Conservation (phyloP, 805 yeast species). For the Scheffersomyces ergatensis region DNA sequence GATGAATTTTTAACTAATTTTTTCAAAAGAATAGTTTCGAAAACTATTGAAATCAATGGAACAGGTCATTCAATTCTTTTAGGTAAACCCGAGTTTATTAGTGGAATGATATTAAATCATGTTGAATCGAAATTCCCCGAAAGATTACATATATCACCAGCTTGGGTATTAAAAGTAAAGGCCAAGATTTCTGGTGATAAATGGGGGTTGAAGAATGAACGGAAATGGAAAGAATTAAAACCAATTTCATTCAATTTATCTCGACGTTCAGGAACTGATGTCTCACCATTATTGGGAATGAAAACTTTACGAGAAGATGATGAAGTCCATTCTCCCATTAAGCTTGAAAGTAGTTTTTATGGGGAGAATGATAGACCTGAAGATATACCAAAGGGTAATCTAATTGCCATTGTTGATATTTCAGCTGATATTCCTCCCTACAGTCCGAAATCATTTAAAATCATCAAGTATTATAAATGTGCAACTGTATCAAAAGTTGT, state of each 20-base stretch:
- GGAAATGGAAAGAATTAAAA: slow-evolving; percentile 61
- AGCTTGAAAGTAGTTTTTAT: slow-evolving; percentile 47
- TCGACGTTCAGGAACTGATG: slow-evolving; percentile 25
- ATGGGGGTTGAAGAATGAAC: slow-evolving; percentile 77
- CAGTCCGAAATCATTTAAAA: slow-evolving; percentile 52
- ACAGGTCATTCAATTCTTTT: slow-evolving; percentile 68
- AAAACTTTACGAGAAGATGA: slow-evolving; percentile 72
- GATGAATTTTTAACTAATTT: slow-evolving; percentile 19
- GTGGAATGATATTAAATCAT: slow-evolving; percentile 62
- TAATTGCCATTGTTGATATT: slow-evolving; percentile 64
- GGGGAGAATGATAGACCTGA: slow-evolving; percentile 7
- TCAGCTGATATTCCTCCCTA: slow-evolving; percentile 72
- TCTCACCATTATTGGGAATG: slow-evolving; percentile 63
- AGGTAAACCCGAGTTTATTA: slow-evolving; percentile 60
- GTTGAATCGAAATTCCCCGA: slow-evolving; percentile 47
- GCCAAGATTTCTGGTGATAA: slow-evolving; percentile 66
- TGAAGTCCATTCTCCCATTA: slow-evolving; percentile 53
- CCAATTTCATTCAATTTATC: slow-evolving; percentile 47
- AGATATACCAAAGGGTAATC: slow-evolving; percentile 24
- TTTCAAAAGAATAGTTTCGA: slow-evolving; percentile 25
- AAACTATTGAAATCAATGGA: slow-evolving; percentile 36
- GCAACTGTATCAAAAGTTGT: slow-evolving; percentile 78
- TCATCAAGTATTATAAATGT: slow-evolving; percentile 63
- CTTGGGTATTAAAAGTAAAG: slow-evolving; percentile 68
- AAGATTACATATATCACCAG: slow-evolving; percentile 54